These are phyloP conservation scores for Athelia psychrophila DNA, from an alignment of 1,284 basidiomycete genomes.

Conservation along the genomic window DNA sequence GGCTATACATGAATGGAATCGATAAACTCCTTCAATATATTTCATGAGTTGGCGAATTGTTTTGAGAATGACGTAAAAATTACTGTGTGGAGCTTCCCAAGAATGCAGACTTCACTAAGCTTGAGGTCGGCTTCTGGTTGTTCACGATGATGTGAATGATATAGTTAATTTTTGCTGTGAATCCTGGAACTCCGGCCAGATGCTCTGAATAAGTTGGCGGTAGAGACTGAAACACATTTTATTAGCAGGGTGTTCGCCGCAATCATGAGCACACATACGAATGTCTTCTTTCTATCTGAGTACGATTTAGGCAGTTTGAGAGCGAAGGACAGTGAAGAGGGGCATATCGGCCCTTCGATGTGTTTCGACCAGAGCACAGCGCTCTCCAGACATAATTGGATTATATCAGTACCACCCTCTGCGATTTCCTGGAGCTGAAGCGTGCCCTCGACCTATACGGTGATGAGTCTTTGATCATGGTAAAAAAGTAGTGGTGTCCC, in stretches of 20 bases:
- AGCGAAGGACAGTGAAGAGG: conserved; percentile 48
- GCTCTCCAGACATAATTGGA: conserved; percentile 49
- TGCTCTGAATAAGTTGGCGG: conserved; percentile 64
- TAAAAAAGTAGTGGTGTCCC: background rate
- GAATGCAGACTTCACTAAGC: conserved; percentile 41
- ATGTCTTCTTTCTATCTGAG: conserved; percentile 48
- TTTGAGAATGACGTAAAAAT: background rate
- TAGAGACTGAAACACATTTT: conserved; percentile 39
- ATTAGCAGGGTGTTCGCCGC: conserved; percentile 3
- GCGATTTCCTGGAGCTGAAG: conserved; percentile 61
- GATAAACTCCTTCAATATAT: conserved; percentile 33
- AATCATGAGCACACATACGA: conserved; percentile 39
- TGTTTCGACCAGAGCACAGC: conserved; percentile 53
- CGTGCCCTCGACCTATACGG: conserved; percentile 53
- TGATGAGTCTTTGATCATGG: background rate
- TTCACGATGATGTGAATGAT: conserved; percentile 45
- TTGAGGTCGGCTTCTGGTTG: conserved; percentile 38
- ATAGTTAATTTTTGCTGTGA: conserved; percentile 59
- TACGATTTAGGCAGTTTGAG: conserved; percentile 58
- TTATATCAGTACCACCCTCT: conserved; percentile 53
- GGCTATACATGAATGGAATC: conserved; percentile 63
- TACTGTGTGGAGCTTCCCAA: conserved; percentile 26
- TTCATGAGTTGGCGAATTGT: conserved; percentile 20
- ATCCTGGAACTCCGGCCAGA: conserved; percentile 65
- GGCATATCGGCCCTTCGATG: conserved; percentile 41